These are phyloP conservation scores for Solanum paucissectum DNA, from an alignment of 257 asterid species.

Conservation along the genomic window DNA sequence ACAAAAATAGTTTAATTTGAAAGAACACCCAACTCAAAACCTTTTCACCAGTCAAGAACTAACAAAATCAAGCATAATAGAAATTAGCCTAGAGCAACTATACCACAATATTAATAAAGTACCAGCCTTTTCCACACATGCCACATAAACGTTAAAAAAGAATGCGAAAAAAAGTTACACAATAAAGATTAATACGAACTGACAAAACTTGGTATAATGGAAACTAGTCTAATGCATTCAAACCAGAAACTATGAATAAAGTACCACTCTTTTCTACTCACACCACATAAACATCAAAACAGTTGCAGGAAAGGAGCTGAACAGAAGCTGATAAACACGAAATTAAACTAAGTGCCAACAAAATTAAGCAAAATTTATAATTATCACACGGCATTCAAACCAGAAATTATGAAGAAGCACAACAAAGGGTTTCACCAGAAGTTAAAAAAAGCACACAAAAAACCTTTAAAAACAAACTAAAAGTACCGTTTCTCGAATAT, in stretches of 20 bases:
- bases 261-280: not conserved
- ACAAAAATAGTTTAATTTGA: not conserved
- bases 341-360: not conserved
- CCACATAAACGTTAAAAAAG: not conserved
- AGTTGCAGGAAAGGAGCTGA: not conserved
- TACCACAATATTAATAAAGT: not conserved
- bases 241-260: not conserved
- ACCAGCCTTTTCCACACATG: not conserved
- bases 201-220: not conserved
- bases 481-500: slow-evolving; percentile 70
- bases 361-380: not conserved
- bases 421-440: not conserved
- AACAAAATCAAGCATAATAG: not conserved
- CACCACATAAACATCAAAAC: not conserved
- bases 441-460: not conserved
- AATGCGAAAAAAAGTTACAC: not conserved
- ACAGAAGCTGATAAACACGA: not conserved
- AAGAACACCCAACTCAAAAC: not conserved
- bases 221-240: not conserved
- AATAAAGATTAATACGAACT: not conserved
- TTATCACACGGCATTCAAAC: not conserved
- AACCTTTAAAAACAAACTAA: not conserved
- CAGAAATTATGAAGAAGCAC: not conserved
- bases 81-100: not conserved
- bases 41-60: not conserved